Evolutionary conservation across 163 green algal species (phyloP), one percentile per base, ranked within the genome.

Genomic region (Coccomyxa subellipsoidea): DNA sequence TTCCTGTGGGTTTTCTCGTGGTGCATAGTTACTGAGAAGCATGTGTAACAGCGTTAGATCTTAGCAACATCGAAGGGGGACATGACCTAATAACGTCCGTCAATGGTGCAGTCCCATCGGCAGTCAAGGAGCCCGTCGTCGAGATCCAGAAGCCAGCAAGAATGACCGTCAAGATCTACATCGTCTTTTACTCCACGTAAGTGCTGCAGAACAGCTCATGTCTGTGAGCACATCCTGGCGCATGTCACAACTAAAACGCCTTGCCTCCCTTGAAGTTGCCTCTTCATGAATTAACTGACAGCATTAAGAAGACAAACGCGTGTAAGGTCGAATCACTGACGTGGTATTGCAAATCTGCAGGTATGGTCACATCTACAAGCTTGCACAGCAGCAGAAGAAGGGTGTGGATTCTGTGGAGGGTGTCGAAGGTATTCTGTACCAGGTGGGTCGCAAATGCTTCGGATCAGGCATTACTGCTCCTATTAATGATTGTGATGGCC

Each of bases 341-440:
- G n/a, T n/a, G n/a, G n/a, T n/a, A n/a, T n/a, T n/a, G n/a, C n/a
- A n/a, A n/a, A 84, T 79, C 75, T 87, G 38, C 54, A 92, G 87
- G 82, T 96, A 96, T 81, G 93, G 93, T 32, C 93, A 96, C 76
- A 77, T 94, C 29, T 83, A 82, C 59, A 84, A 87, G 29, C 77
- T 97, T 82, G 93, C 93, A 0, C 73, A 92, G 78, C 76, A 96
- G 91, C 87, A 87, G 7, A 69, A 82, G 72, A 79, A 91, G 80
- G 90, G 91, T 32, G 83, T 93, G 5, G 87, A 98, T 69, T 85
- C 82, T 0, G 90, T 97, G 4, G 89, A 92, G n/a, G 94, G 92
- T 25, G 85, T 88, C 29, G 90, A 96, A 82, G 94, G 84, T 5
- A 81, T 87, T 1, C 83, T 97, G 25, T 95, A 91, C 75, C 92